These are phyloP conservation scores for Gnaphalium uliginosum DNA, from an alignment of 129 eudicot species.

Conservation along the genomic window DNA sequence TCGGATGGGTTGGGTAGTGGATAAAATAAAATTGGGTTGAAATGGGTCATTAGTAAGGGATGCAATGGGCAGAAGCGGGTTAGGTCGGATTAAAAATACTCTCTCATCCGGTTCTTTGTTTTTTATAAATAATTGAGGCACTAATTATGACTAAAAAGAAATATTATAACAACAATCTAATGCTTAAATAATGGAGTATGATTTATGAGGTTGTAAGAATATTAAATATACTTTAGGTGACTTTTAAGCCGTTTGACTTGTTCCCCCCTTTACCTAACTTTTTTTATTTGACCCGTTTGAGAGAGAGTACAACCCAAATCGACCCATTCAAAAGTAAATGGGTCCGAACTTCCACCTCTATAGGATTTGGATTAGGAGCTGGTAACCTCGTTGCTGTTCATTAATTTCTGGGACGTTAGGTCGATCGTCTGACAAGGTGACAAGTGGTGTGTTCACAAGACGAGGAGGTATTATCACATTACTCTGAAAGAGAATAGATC, in stretches of 20 bases:
- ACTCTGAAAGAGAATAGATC: slow-evolving; percentile 39
- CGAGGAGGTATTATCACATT: slow-evolving; percentile 43
- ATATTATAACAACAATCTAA: too few species aligned
- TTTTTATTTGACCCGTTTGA: not conserved
- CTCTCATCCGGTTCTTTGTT: not conserved
- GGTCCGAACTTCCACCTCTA: not conserved
- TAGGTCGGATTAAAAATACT: not conserved
- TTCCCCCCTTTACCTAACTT: not conserved
- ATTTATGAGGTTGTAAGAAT: too few species aligned
- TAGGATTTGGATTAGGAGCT: not conserved
- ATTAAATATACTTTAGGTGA: not conserved
- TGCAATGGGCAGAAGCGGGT: not conserved
- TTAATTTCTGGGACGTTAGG: slow-evolving; percentile 60
- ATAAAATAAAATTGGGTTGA: not conserved
- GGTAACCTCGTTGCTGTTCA: slow-evolving; percentile 66
- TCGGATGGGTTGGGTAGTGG: not conserved
- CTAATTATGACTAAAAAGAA: not conserved
- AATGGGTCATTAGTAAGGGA: not conserved
- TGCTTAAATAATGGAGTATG: too few species aligned
- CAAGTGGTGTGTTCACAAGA: slow-evolving; percentile 31
- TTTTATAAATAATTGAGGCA: not conserved
- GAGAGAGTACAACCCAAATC: not conserved
- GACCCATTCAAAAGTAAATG: not conserved
- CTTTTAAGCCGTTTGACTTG: not conserved
- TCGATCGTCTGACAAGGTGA: slow-evolving; percentile 41